Evolutionary conservation across 306 rosid genomes (phyloP).

Genomic region (Quercus berberidifolia): DNA sequence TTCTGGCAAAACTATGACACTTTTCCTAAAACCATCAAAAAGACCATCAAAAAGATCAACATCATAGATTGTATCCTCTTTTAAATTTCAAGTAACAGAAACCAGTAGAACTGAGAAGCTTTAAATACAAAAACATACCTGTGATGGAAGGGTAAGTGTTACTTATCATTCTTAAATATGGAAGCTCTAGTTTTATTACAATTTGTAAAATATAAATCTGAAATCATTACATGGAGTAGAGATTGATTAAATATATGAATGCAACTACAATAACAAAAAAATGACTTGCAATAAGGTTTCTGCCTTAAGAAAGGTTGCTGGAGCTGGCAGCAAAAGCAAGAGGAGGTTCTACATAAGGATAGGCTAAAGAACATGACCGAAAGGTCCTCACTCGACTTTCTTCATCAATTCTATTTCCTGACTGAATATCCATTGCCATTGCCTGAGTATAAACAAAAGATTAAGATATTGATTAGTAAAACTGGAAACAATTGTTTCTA

Average conservation of each 20-base stretch:
- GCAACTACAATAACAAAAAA: not conserved
- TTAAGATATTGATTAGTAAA: not conserved
- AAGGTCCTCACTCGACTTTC: not conserved
- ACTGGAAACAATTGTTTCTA: not conserved
- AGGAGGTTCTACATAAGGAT: not conserved
- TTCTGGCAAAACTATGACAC: not conserved
- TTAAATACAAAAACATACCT: not conserved
- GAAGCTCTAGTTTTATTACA: not conserved
- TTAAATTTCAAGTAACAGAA: not conserved
- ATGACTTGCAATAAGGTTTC: not conserved
- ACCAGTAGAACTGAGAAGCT: not conserved
- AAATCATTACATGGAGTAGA: not conserved
- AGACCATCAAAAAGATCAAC: not conserved
- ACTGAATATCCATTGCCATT: not conserved
- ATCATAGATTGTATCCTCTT: not conserved
- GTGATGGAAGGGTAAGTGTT: too few relatives aligned
- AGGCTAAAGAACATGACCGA: not conserved
- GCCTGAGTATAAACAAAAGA: not conserved
- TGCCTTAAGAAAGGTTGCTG: not conserved
- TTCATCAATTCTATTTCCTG: not conserved
- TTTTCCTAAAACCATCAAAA: not conserved
- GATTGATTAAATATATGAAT: not conserved
- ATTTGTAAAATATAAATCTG: not conserved
- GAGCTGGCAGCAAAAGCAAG: not conserved
- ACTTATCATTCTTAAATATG: not conserved